Evolutionary conservation across 2,329 filamentous ascomycete species (phyloP).

Genomic region (Pseudogymnoascus sp.): DNA sequence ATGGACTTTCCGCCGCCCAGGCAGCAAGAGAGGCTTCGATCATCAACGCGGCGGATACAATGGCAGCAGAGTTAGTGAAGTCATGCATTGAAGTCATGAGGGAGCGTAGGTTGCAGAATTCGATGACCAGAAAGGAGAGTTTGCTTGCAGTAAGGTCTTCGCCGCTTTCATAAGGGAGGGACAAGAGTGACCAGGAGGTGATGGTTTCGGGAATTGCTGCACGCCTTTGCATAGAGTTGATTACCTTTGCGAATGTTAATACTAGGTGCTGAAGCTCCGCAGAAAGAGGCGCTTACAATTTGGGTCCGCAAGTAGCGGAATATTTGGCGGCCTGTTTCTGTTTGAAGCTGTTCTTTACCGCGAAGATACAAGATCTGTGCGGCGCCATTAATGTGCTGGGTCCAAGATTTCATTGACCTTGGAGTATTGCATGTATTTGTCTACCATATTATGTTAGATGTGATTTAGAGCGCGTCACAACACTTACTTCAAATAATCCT

Average conservation of each 20-base stretch:
- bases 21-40: slow-evolving; percentile 9
- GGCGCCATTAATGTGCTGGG: slow-evolving; percentile 47
- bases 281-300: slow-evolving; percentile 15
- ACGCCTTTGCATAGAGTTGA: not conserved
- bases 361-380: slow-evolving; percentile 44
- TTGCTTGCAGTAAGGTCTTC: not conserved
- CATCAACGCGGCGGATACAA: slow-evolving; percentile 14
- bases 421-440: slow-evolving; percentile 21
- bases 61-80: slow-evolving; percentile 18
- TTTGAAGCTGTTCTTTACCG: slow-evolving; percentile 41
- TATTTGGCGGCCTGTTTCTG: slow-evolving; percentile 41
- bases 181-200: not conserved
- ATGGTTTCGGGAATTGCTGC: not conserved
- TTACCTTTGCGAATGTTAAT: not conserved
- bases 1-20: not conserved
- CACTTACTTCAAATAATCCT: slow-evolving; percentile 22
- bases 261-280: not conserved
- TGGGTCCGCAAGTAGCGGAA: slow-evolving; percentile 42
- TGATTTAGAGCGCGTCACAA: not conserved
- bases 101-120: not conserved
- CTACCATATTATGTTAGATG: slow-evolving; percentile 12
- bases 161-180: not conserved
- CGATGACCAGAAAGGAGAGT: not conserved
- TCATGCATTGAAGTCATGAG: slow-evolving; percentile 20
- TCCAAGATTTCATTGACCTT: slow-evolving; percentile 42